Conservation (phyloP, 2,329 filamentous ascomycete species). For the Mycosphaerella sp. region DNA sequence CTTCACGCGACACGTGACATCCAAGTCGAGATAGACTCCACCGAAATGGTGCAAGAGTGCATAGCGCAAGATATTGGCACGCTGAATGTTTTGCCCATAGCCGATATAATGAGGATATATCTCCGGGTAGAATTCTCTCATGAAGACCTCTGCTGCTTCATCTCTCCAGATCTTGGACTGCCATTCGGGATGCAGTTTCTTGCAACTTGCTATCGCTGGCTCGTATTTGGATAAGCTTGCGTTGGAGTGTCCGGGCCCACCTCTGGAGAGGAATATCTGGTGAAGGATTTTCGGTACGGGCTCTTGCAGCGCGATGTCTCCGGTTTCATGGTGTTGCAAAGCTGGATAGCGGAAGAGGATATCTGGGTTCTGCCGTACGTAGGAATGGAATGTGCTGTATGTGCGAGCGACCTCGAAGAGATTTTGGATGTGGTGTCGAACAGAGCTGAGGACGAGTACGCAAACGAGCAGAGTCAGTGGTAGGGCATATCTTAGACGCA, state of each 20-base stretch:
- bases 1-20: slow-evolving; percentile 25
- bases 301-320: slow-evolving; percentile 2
- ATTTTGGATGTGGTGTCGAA: slow-evolving; percentile 22
- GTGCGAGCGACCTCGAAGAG: slow-evolving; percentile 22
- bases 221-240: slow-evolving; percentile 19
- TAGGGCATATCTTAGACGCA: too few species aligned
- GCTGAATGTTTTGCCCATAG: slow-evolving; percentile 29
- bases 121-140: slow-evolving; percentile 24
- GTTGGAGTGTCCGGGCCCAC: slow-evolving; percentile 17
- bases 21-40: slow-evolving; percentile 29
- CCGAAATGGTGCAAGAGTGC: slow-evolving; percentile 27
- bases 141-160: slow-evolving; percentile 20
- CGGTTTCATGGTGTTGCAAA: not conserved
- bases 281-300: slow-evolving; percentile 26
- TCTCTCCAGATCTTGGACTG: slow-evolving; percentile 26
- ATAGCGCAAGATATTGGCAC: slow-evolving; percentile 29
- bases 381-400: slow-evolving; percentile 23
- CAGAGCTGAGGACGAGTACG: not conserved
- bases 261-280: slow-evolving; percentile 26
- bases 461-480: slow-evolving; percentile 1
- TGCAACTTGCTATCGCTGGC: slow-evolving; percentile 22
- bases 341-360: slow-evolving; percentile 20
- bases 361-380: slow-evolving; percentile 17
- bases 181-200: slow-evolving; percentile 23
- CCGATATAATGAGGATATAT: slow-evolving; percentile 22